These are phyloP conservation scores for Lotus japonicus DNA, from an alignment of 306 rosid species.

Conservation along the genomic window DNA sequence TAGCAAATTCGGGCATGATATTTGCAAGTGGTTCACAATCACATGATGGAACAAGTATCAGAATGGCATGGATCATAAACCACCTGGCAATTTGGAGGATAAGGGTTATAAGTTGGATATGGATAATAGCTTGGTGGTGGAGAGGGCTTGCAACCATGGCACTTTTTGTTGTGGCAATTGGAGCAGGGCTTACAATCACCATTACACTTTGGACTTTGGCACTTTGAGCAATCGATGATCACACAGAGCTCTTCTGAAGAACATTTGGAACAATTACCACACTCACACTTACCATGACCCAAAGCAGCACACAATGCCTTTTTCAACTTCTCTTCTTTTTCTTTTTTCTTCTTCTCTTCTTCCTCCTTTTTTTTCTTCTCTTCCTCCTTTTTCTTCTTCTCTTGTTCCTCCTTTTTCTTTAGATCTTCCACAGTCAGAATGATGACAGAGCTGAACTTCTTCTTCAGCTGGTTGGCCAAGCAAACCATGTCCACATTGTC, in stretches of 20 bases:
- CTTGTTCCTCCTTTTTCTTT: not conserved
- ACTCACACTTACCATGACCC: not conserved
- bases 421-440: conserved; percentile 24
- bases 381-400: not conserved
- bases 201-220: not conserved
- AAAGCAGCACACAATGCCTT: not conserved
- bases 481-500: conserved; percentile 11
- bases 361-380: not conserved
- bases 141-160: not conserved
- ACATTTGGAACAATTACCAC: not conserved
- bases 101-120: not conserved
- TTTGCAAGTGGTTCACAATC: conserved; percentile 5
- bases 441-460: conserved; percentile 18
- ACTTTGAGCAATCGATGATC: not conserved
- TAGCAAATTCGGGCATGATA: not conserved
- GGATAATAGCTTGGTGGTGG: not conserved
- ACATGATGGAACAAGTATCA: conserved; percentile 23
- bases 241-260: no score
- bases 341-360: not conserved
- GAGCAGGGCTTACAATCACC: not conserved
- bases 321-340: not conserved
- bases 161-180: not conserved
- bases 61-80: conserved; percentile 11
- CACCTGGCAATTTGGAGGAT: not conserved
- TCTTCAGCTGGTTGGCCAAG: conserved; percentile 15